Conservation (phyloP, 768 basidiomycete species). For the Suillus paluster region DNA sequence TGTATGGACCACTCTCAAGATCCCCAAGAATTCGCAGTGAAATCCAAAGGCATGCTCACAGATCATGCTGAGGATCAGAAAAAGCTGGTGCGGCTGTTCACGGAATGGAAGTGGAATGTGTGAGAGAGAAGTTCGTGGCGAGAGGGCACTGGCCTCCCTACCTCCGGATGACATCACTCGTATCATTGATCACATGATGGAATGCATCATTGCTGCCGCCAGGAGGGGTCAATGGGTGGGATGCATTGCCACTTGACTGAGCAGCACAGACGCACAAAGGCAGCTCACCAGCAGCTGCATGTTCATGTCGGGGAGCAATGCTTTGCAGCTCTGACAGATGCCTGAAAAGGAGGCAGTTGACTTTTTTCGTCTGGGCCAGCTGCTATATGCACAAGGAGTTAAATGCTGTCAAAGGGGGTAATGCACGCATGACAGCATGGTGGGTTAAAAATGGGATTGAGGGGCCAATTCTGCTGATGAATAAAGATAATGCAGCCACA, state of each 20-base stretch:
- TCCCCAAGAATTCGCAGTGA: conserved; percentile 19
- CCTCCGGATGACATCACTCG: not conserved
- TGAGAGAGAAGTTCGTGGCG: conserved; percentile 7
- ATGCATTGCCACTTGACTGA: conserved; percentile 24
- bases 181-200: not conserved
- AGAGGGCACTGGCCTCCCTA: conserved; percentile 1
- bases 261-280: conserved; percentile 18
- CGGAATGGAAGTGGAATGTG: conserved; percentile 11
- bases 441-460: conserved; percentile 21
- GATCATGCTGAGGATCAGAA: conserved; percentile 38
- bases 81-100: conserved; percentile 20
- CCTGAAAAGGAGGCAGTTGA: conserved; percentile 14
- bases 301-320: conserved; percentile 17
- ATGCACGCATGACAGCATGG: conserved; percentile 19
- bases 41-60: conserved; percentile 23
- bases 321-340: conserved; percentile 16
- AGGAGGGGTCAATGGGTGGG: conserved; percentile 34
- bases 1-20: conserved; percentile 19
- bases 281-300: conserved; percentile 21
- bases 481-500: conserved; percentile 30
- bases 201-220: conserved; percentile 9
- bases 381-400: conserved; percentile 40
- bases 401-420: conserved; percentile 35
- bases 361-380: conserved; percentile 37
- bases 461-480: conserved; percentile 31